Base-by-base conservation (phyloP, 139 green algal genomes). In the Volvox reticuliferus region DNA sequence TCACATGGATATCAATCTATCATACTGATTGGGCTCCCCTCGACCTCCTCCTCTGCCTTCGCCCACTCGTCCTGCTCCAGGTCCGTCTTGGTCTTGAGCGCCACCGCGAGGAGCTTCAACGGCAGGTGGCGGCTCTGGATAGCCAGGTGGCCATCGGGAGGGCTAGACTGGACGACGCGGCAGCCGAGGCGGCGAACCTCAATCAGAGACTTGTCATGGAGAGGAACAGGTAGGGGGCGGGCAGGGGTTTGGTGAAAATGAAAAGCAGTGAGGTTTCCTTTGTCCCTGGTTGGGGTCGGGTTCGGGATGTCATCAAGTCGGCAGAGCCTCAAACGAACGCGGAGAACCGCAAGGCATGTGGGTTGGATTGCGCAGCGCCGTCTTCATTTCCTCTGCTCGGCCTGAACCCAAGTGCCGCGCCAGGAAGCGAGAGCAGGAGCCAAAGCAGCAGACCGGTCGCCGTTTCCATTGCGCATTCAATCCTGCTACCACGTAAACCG, bases 51-150 rank as follows among this genome's bases (percentile, higher is more conserved):
- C 50, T 17, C 22, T 37, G 13, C 16, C 55, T 71, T 20, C 26
- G 67, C 0, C 67, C 55, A 44, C 26, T 32, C 68, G 28, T 5
- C 2, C 65, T 21, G 28, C 61, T 33, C 37, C 73, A 96, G 94
- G 94, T 97, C 61, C 94, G 94, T 0, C 91, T 97, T 69, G 88
- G 93, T 76, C 90, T 96, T 63, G 96, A 97, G 93, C 94, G 96
- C 9, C 87, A 93, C 63, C 92, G 94, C 35, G 96, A 97, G 92
- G 94, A 94, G 61, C 90, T 97, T 89, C 96, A 97, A 94, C 93
- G 94, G 12, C 94, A 97, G 91, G 87, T 97, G 88, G 93, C 94
- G 2, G 80, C 89, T 1, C 84, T 97, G 92, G 95, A 95, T 65
- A 93, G 92, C 86, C 86, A 95, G 76, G 85, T 94, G 26, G 91